Conservation (phyloP, 2,329 filamentous ascomycete genomes). For the Moelleriella libera region DNA sequence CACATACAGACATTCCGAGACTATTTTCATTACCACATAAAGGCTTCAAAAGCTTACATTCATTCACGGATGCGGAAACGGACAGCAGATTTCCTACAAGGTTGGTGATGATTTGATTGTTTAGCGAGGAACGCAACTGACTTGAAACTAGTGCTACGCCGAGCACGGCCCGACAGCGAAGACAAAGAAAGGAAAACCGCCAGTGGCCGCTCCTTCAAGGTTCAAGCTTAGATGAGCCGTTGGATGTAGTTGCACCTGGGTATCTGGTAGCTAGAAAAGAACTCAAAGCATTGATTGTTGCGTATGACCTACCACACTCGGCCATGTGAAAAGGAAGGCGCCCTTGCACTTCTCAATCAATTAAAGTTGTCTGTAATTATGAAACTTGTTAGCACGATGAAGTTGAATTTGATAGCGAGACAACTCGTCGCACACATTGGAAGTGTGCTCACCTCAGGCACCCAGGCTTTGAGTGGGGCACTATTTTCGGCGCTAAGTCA, state of each 20-base stretch:
- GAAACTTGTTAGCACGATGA: no score
- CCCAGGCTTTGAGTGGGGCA: no score
- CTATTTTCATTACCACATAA: constrained; percentile 99
- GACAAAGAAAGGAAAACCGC: constrained; percentile 98
- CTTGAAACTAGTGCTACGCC: constrained; percentile 60
- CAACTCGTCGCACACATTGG: no score
- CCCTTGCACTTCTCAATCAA: no score
- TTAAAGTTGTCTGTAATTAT: no score
- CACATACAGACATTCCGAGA: constrained; percentile 99
- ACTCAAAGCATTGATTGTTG: not conserved
- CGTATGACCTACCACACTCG: no score
- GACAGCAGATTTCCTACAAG: constrained; percentile 96
- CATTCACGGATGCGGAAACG: constrained; percentile 96
- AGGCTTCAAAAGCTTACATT: constrained; percentile 98
- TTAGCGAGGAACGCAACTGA: constrained; percentile 10
- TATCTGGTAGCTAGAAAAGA: not conserved
- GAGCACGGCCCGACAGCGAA: constrained; percentile 87
- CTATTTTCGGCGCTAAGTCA: no score
- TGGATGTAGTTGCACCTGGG: not conserved
- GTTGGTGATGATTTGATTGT: constrained; percentile 31
- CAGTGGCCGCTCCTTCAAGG: constrained; percentile 81
- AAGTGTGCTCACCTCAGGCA: no score
- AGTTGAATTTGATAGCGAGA: no score
- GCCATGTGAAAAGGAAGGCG: not conserved
- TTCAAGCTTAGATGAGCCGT: constrained; percentile 17